Conservation (phyloP, 1,284 basidiomycete genomes). For the Pseudomicrostroma phylloplanum region DNA sequence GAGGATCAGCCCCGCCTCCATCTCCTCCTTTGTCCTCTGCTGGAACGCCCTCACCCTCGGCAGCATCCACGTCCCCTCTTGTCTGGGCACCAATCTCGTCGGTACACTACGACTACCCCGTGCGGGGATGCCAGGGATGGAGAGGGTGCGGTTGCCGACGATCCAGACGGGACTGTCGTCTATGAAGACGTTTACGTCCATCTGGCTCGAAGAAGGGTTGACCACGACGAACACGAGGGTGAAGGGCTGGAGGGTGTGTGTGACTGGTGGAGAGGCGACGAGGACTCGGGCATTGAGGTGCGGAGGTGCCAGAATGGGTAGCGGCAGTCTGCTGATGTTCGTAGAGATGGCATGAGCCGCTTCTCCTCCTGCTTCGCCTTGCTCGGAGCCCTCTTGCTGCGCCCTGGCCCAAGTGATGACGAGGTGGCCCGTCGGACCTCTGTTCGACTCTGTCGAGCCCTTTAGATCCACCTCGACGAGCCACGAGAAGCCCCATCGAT, state of each 20-base stretch:
- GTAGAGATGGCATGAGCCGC: background rate
- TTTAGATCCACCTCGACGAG: slow-evolving; percentile 12
- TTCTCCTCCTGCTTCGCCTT: background rate
- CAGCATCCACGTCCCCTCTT: background rate
- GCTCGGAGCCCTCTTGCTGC: background rate
- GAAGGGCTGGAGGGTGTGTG: slow-evolving; percentile 3
- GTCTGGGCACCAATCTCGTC: background rate
- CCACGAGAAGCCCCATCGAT: slow-evolving; percentile 13
- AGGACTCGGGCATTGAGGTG: slow-evolving; percentile 12
- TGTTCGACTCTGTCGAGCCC: background rate
- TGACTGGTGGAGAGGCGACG: slow-evolving; percentile 11
- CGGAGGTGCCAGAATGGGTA: slow-evolving; percentile 15
- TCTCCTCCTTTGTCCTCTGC: slow-evolving; percentile 2
- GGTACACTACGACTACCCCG: background rate
- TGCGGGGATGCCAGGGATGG: slow-evolving; percentile 1
- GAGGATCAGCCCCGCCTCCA: background rate
- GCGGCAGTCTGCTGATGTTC: slow-evolving; percentile 8
- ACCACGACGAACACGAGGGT: slow-evolving; percentile 5
- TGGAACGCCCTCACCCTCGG: slow-evolving; percentile 1
- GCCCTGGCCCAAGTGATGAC: slow-evolving; percentile 9
- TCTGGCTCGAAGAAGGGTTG: background rate
- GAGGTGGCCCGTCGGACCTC: slow-evolving; percentile 13
- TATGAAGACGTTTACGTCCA: background rate
- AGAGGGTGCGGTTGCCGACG: background rate
- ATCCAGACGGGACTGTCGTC: slow-evolving; percentile 5